Evolutionary conservation across 495 filamentous ascomycete species (phyloP).

Genomic region (Lichenothelia convexa): DNA sequence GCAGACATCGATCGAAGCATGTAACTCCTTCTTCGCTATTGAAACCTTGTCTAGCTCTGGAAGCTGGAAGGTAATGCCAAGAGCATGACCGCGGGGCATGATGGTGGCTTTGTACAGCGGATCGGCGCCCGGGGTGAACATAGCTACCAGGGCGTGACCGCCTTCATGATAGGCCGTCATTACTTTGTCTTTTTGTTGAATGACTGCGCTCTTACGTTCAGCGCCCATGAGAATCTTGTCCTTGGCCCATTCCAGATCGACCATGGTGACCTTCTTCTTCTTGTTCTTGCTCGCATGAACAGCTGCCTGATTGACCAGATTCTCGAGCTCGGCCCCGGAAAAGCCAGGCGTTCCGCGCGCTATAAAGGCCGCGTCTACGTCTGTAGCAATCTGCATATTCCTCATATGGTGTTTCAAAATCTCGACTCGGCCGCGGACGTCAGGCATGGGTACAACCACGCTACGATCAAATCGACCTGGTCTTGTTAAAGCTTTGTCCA

Average conservation of each 20-base stretch:
- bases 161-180: conserved; percentile 96
- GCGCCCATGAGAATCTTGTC: conserved; percentile 97
- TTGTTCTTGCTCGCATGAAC: conserved; percentile 75
- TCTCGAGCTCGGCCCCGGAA: conserved; percentile 88
- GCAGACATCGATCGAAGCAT: conserved; percentile 59
- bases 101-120: conserved; percentile 94
- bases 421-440: conserved; percentile 83
- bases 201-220: conserved; percentile 70
- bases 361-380: conserved; percentile 66
- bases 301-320: conserved; percentile 90
- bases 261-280: conserved; percentile 47
- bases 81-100: conserved; percentile 67
- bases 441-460: conserved; percentile 71
- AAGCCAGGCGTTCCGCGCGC: conserved; percentile 79
- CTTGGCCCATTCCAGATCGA: conserved; percentile 91
- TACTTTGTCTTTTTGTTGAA: conserved; percentile 67
- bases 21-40: conserved; percentile 47
- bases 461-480: conserved; percentile 92
- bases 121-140: conserved; percentile 52
- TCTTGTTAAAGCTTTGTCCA: conserved; percentile 87
- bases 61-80: conserved; percentile 70
- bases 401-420: conserved; percentile 87
- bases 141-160: conserved; percentile 76
- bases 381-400: conserved; percentile 55
- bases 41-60: conserved; percentile 84